A percentile compares a stretch with the other conserved stretches of the same genome.
phyloP scores from a whole-genome alignment of 2,329 filamentous ascomycete genomes.

The Cladosporium sp. region DNA sequence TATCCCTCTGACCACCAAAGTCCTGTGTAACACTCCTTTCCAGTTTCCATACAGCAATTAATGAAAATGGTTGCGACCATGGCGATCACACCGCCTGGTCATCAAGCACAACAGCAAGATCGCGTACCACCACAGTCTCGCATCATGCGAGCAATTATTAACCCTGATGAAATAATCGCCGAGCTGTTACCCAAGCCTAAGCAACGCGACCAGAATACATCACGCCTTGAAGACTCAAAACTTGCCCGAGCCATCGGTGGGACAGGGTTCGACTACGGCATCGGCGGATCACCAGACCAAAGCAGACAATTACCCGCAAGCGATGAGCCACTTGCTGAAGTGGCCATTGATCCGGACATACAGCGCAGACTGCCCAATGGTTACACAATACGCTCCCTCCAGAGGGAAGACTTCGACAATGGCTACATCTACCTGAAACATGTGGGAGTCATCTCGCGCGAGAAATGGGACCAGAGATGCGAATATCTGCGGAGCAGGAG shows the following conservation, averaged over 20 bases:
- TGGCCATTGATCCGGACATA: constrained; percentile 12
- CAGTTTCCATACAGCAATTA: neutral
- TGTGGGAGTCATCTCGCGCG: constrained; percentile 17
- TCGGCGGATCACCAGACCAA: constrained; percentile 8
- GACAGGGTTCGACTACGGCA: constrained; percentile 14
- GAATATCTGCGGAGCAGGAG: constrained; percentile 15
- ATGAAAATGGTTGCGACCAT: neutral
- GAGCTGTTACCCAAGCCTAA: constrained; percentile 14
- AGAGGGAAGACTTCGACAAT: constrained; percentile 17
- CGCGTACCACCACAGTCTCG: constrained; percentile 3
- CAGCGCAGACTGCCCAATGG: constrained; percentile 20
- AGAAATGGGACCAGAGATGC: constrained; percentile 20
- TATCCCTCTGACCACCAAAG: neutral
- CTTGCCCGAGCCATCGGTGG: constrained; percentile 15
- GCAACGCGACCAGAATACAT: constrained; percentile 15
- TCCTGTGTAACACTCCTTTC: neutral
- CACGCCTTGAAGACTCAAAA: constrained; percentile 16
- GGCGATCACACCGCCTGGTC: neutral
- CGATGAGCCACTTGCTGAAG: constrained; percentile 16
- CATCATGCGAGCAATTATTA: constrained; percentile 14
- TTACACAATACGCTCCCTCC: constrained; percentile 19
- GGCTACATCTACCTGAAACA: constrained; percentile 18
- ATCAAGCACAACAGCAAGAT: neutral
- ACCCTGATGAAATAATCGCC: constrained; percentile 13
- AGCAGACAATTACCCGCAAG: constrained; percentile 11